phyloP scores from a whole-genome alignment of 331 rosid species.

The Pyracantha coccinea region DNA sequence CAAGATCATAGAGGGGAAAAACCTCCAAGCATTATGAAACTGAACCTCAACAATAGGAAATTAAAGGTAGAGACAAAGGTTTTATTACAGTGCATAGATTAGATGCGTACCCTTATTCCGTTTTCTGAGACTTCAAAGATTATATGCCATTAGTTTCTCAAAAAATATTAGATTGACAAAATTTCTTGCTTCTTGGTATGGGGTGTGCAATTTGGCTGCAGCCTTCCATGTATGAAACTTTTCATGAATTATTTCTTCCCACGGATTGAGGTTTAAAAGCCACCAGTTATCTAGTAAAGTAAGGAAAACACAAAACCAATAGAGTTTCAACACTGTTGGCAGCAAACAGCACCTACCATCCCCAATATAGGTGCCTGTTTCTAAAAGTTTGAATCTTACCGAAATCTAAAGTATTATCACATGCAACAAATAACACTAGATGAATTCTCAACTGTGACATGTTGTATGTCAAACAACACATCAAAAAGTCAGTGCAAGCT shows the following conservation, averaged over 20 bases:
- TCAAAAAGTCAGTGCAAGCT: neutral
- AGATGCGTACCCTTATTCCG: neutral
- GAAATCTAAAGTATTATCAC: neutral
- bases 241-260: neutral
- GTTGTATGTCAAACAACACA: neutral
- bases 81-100: neutral
- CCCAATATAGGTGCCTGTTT: neutral
- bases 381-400: neutral
- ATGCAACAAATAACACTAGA: neutral
- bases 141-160: neutral
- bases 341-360: neutral
- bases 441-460: neutral
- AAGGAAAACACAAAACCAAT: neutral
- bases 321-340: no score
- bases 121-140: neutral
- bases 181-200: neutral
- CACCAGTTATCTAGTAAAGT: neutral
- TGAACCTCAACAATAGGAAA: neutral
- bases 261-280: neutral
- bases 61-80: neutral
- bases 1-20: neutral
- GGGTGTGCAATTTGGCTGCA: neutral
- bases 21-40: neutral
- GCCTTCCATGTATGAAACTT: neutral
- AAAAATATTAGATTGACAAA: neutral